A percentile compares a stretch with the other conserved stretches of the same genome.
These are phyloP conservation scores for Centaurea solstitialis DNA, from an alignment of 129 eudicot genomes.

Conservation along the genomic window DNA sequence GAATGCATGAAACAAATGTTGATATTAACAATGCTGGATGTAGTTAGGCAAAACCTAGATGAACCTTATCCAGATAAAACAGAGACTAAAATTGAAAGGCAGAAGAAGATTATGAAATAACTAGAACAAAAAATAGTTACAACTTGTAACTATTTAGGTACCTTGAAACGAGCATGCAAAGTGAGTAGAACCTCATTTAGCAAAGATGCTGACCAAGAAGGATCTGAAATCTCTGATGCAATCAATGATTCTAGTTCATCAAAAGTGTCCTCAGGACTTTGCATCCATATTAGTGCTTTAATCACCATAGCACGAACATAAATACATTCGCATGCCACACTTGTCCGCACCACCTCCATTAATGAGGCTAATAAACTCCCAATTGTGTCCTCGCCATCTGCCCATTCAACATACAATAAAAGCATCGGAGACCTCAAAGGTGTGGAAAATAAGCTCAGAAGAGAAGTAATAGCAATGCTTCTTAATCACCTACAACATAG, in stretches of 20 bases:
- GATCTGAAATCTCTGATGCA: slow-evolving; percentile 97
- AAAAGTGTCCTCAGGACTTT: slow-evolving; percentile 92
- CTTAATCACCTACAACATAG: background rate
- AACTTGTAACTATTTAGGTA: background rate
- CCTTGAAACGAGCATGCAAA: slow-evolving; percentile 75
- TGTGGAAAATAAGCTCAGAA: slow-evolving; percentile 17
- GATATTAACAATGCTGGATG: background rate
- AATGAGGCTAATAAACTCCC: slow-evolving; percentile 83
- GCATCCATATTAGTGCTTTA: slow-evolving; percentile 99
- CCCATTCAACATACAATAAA: slow-evolving; percentile 52
- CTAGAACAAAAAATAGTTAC: background rate
- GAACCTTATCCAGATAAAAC: background rate
- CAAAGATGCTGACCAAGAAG: slow-evolving; percentile 90
- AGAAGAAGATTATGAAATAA: background rate
- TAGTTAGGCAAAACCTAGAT: too few species aligned
- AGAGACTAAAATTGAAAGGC: background rate
- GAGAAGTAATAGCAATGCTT: background rate
- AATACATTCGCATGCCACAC: slow-evolving; percentile 98
- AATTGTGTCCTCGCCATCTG: slow-evolving; percentile 72
- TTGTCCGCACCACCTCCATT: slow-evolving; percentile 98
- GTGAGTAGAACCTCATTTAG: slow-evolving; percentile 89
- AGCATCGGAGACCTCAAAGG: slow-evolving; percentile 39
- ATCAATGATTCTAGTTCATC: slow-evolving; percentile 86
- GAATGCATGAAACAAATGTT: background rate
- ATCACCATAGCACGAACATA: slow-evolving; percentile 98